Evolutionary conservation across 176 grass and related monocot genomes (phyloP).

Genomic region (Carex scoparia): DNA sequence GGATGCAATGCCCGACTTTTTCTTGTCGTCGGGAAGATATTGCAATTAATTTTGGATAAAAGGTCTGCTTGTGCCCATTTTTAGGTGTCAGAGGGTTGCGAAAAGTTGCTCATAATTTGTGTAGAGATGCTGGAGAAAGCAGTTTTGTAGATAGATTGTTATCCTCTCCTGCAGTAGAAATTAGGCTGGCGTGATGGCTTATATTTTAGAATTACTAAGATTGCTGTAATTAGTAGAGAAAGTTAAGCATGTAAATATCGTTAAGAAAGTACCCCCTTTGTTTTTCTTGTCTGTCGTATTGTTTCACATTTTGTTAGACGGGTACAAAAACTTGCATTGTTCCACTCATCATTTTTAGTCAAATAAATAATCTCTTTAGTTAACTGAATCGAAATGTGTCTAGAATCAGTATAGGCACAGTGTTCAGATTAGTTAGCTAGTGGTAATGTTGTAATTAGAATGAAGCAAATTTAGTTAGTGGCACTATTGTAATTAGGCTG

Average conservation of each 20-base stretch:
- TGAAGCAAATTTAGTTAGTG: too few relatives aligned
- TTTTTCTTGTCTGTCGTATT: not conserved
- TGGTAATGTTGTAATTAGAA: too few relatives aligned
- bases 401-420: not conserved
- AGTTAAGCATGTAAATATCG: not conserved
- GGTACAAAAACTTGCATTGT: not conserved
- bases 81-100: not conserved
- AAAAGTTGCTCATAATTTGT: not conserved
- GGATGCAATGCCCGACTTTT: not conserved
- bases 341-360: not conserved
- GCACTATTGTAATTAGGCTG: too few relatives aligned
- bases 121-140: constrained; percentile 13
- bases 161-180: not conserved
- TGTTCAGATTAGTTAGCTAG: too few relatives aligned
- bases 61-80: not conserved
- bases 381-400: not conserved
- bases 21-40: not conserved
- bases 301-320: not conserved
- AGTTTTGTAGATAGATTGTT: constrained; percentile 29
- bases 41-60: not conserved
- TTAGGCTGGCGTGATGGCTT: not conserved
- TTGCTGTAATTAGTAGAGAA: constrained; percentile 9
- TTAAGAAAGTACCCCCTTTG: not conserved
- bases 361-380: not conserved
- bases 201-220: not conserved